Base-by-base conservation (phyloP, 306 rosid genomes). In the Lablab purpureus region DNA sequence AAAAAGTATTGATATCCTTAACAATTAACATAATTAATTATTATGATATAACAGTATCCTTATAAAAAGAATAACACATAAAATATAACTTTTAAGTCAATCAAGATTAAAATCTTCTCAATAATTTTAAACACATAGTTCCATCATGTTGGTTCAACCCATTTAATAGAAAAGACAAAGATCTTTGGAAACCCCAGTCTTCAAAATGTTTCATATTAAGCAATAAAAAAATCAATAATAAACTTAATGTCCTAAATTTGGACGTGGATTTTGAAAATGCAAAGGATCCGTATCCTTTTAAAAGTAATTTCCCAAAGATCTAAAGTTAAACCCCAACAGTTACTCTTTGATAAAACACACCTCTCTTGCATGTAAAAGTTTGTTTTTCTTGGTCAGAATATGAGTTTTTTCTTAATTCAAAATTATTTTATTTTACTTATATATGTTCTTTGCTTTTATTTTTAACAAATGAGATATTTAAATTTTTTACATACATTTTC, bases 281-380 rank as follows among this genome's bases (percentile, higher is more conserved):
- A 73, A 56, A 73, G 67, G 41, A 56, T 56, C 10, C 22, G 37
- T 19, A 34, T 40, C 21, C 50, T 34, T 52, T 10, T 73, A 46
- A 40, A 73, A 43, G 51, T 25, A 15, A 74, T 40, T 58, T 58
- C 43, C 21, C 43, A 37, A 76, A 65, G 46, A 77, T 41, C 67
- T 56, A 58, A 77, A 77, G 68, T 25, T 67, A 77, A 77, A 40
- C 15, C 75, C 54, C 2, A 67, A 13, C 18, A 65, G 69, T 52
- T 21, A 50, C 25, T 49, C 50, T 22, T 19, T 47, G 50, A 23
- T 52, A 51, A 50, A 2, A 14, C 19, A 65, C 3, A 51, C 64
- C 22, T 62, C 49, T 45, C 63, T 22, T 63, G 4, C 36, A 47
- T 18, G 43, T 66, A 71, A 66, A 77, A 37, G 62, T 14, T 63